Conservation (phyloP, 2,329 filamentous ascomycete genomes). For the Xylariaceae sp. region DNA sequence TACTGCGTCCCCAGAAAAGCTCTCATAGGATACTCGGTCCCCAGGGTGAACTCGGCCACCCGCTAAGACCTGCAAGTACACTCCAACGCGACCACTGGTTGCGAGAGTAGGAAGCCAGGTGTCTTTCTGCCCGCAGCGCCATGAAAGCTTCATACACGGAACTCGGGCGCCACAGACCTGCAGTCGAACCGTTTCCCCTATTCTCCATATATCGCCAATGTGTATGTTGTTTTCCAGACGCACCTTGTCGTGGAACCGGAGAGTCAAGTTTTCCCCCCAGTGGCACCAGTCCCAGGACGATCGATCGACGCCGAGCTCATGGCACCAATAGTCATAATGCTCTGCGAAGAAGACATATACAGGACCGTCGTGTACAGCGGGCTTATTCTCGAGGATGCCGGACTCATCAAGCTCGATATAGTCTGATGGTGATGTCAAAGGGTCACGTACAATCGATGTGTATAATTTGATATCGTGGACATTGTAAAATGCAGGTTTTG, state of each 20-base stretch:
- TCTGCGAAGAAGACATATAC: constrained; percentile 35
- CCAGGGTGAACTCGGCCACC: constrained; percentile 31
- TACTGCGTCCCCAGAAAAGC: constrained; percentile 22
- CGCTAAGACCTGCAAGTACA: constrained; percentile 30
- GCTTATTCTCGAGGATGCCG: constrained; percentile 28
- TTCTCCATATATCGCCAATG: constrained; percentile 33
- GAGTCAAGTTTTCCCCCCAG: constrained; percentile 35
- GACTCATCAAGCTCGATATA: constrained; percentile 32
- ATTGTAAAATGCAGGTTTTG: constrained; percentile 24
- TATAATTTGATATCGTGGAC: constrained; percentile 28
- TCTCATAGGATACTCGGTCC: constrained; percentile 27
- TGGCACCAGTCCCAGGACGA: constrained; percentile 33
- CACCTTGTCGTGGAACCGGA: constrained; percentile 22
- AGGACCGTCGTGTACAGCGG: constrained; percentile 35
- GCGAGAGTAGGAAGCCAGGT: constrained; percentile 32
- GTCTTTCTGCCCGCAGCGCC: constrained; percentile 35
- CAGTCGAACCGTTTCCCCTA: constrained; percentile 30
- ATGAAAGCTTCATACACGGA: constrained; percentile 34
- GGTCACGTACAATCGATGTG: constrained; percentile 32
- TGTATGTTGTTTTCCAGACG: constrained; percentile 30
- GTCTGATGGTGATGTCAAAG: constrained; percentile 25
- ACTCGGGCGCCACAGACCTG: constrained; percentile 33
- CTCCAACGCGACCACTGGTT: constrained; percentile 29
- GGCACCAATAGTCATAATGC: constrained; percentile 36
- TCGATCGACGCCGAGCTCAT: constrained; percentile 29